These are phyloP conservation scores for Eleusine indica DNA, from an alignment of 176 grass and related monocot genomes.

Conservation along the genomic window DNA sequence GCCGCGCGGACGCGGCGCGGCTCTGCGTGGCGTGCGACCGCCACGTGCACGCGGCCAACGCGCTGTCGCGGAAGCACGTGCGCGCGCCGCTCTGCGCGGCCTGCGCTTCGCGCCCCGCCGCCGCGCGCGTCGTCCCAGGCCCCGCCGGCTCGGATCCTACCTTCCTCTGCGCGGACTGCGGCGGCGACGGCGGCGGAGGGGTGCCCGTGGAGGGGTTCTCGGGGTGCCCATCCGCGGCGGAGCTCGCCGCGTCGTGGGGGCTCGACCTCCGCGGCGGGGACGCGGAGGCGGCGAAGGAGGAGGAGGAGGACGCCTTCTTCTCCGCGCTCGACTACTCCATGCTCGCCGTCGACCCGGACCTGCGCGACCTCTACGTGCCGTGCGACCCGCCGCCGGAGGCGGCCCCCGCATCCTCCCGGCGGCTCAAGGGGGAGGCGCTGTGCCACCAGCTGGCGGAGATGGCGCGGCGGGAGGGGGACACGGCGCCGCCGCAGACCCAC, in stretches of 20 bases:
- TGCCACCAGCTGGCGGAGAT: constrained; percentile 68
- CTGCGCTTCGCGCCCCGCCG: constrained; percentile 52
- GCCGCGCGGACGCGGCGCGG: constrained; percentile 67
- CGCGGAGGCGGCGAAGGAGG: background rate
- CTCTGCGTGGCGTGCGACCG: constrained; percentile 73
- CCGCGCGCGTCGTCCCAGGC: constrained; percentile 19
- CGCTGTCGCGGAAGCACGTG: constrained; percentile 64
- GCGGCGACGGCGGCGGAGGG: background rate
- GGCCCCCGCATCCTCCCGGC: background rate
- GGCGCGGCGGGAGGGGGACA: constrained; percentile 42
- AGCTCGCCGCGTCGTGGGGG: constrained; percentile 69
- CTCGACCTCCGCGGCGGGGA: constrained; percentile 49
- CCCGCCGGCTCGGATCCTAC: background rate
- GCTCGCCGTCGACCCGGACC: constrained; percentile 42
- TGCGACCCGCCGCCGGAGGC: constrained; percentile 56
- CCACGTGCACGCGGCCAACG: constrained; percentile 77
- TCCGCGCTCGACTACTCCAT: constrained; percentile 55
- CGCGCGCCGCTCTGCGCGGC: constrained; percentile 61
- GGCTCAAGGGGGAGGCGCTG: constrained; percentile 50
- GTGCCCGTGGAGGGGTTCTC: constrained; percentile 59
- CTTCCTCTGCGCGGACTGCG: constrained; percentile 59
- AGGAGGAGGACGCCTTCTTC: constrained; percentile 31
- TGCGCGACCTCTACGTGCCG: constrained; percentile 71
- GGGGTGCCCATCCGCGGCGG: constrained; percentile 58
- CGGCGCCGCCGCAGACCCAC: constrained; percentile 16